Conservation (phyloP, 2,329 filamentous ascomycete genomes). For the Alternaria triticina region DNA sequence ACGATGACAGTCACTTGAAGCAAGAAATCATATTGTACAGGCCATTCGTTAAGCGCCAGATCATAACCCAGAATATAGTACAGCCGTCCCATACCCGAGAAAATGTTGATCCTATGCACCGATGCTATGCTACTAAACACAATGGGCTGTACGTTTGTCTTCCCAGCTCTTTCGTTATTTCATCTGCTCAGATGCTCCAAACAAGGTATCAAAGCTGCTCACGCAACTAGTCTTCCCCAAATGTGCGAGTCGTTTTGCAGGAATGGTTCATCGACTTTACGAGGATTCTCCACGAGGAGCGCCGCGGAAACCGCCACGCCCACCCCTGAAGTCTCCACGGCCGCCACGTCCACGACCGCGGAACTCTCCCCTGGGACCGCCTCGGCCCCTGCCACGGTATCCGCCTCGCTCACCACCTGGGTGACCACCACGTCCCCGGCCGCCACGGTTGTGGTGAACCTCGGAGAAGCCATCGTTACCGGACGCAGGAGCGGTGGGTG, state of each 20-base stretch:
- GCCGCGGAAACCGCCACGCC: slow-evolving; percentile 50
- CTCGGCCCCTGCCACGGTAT: slow-evolving; percentile 61
- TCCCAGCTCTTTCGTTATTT: slow-evolving; percentile 30
- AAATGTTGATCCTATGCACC: slow-evolving; percentile 40
- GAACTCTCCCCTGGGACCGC: slow-evolving; percentile 47
- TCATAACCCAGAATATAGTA: slow-evolving; percentile 40
- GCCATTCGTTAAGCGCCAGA: slow-evolving; percentile 30
- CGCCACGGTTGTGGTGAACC: slow-evolving; percentile 58
- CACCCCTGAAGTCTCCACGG: slow-evolving; percentile 52
- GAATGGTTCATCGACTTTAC: slow-evolving; percentile 11
- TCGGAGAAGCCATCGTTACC: slow-evolving; percentile 74
- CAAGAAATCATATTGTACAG: slow-evolving; percentile 21
- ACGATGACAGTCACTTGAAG: neutral
- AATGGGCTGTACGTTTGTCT: slow-evolving; percentile 39
- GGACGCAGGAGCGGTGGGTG: slow-evolving; percentile 36
- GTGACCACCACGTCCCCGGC: slow-evolving; percentile 57
- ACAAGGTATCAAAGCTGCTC: slow-evolving; percentile 11
- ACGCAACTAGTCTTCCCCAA: neutral
- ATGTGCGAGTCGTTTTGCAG: slow-evolving; percentile 8
- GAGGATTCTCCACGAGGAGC: slow-evolving; percentile 36
- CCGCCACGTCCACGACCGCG: slow-evolving; percentile 51
- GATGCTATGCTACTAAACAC: slow-evolving; percentile 48
- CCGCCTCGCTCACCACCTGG: slow-evolving; percentile 58
- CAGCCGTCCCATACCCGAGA: slow-evolving; percentile 34
- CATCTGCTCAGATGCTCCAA: slow-evolving; percentile 33